phyloP scores from a whole-genome alignment of 208 protist genomes.

The Trypanosoma conorhini region DNA sequence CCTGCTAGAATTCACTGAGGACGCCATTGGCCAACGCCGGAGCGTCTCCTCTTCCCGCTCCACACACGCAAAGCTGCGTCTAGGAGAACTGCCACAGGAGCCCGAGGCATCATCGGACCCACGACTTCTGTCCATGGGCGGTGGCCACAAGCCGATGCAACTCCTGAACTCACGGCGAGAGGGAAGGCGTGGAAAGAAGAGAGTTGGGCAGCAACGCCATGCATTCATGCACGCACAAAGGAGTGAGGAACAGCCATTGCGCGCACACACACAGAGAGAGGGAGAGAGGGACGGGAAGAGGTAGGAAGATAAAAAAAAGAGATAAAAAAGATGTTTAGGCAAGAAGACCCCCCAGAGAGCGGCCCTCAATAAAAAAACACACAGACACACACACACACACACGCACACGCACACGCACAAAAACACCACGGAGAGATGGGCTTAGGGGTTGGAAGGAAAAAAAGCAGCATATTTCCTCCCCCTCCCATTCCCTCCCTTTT shows the following conservation, averaged over 20 bases:
- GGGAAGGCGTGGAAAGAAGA: neutral
- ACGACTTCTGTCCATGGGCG: neutral
- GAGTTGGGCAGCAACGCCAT: neutral
- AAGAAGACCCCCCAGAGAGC: neutral
- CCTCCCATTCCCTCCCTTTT: neutral
- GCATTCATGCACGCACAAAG: neutral
- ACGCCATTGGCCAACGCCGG: neutral
- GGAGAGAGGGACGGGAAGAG: slow-evolving; percentile 1
- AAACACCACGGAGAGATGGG: neutral
- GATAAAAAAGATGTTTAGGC: neutral
- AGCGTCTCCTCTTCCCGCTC: neutral
- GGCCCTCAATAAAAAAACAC: neutral
- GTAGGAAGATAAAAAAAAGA: slow-evolving; percentile 13
- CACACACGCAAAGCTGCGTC: neutral
- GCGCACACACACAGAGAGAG: neutral
- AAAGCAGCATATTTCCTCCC: neutral
- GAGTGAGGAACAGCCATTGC: no score
- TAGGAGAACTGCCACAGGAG: neutral
- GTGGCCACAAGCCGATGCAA: neutral
- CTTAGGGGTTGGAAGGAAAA: no score
- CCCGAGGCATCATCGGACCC: neutral
- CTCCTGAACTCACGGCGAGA: neutral
- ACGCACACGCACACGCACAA: neutral
- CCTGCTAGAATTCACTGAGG: neutral
- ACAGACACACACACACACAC: neutral